Percentiles rank a stretch among this genome's conserved stretches.
Conservation (phyloP, 192 early-diverging fungal species). For the Coemansia sp. region DNA sequence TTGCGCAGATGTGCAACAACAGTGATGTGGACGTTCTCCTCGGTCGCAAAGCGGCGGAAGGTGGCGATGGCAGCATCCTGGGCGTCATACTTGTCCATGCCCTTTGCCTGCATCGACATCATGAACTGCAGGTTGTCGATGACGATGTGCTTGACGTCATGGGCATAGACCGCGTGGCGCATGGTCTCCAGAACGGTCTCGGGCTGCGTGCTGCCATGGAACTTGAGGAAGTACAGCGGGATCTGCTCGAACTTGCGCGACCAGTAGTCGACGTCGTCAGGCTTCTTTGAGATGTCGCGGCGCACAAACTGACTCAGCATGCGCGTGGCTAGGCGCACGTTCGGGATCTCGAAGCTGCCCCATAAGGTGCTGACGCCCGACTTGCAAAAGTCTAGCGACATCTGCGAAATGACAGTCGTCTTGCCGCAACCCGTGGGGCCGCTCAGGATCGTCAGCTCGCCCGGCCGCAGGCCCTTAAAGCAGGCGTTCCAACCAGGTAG, state of each 20-base stretch:
- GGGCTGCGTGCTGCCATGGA: constrained; percentile 71
- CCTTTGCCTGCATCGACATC: constrained; percentile 66
- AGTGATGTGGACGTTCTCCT: constrained; percentile 70
- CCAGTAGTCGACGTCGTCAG: constrained; percentile 61
- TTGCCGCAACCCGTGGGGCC: constrained; percentile 74
- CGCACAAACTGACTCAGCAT: constrained; percentile 71
- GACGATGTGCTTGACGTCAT: constrained; percentile 72
- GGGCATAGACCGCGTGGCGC: constrained; percentile 68
- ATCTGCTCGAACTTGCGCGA: constrained; percentile 70
- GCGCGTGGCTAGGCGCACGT: constrained; percentile 64
- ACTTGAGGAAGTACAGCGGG: constrained; percentile 74
- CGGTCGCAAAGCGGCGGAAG: constrained; percentile 68
- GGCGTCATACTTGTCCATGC: constrained; percentile 67
- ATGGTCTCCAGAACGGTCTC: constrained; percentile 67
- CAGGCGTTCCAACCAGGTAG: constrained; percentile 65
- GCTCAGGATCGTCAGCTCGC: constrained; percentile 70
- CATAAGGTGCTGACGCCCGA: constrained; percentile 71
- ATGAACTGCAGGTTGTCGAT: constrained; percentile 81
- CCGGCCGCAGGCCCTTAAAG: constrained; percentile 69
- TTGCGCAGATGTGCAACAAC: constrained; percentile 75
- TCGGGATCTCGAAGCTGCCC: constrained; percentile 80
- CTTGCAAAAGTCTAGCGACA: constrained; percentile 70
- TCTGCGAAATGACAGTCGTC: constrained; percentile 71
- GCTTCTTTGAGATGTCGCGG: constrained; percentile 55
- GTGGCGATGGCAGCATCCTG: constrained; percentile 68